Evolutionary conservation across 306 rosid genomes (phyloP), one percentile per base, ranked within the genome.

Genomic region (Prinsepia uniflora): DNA sequence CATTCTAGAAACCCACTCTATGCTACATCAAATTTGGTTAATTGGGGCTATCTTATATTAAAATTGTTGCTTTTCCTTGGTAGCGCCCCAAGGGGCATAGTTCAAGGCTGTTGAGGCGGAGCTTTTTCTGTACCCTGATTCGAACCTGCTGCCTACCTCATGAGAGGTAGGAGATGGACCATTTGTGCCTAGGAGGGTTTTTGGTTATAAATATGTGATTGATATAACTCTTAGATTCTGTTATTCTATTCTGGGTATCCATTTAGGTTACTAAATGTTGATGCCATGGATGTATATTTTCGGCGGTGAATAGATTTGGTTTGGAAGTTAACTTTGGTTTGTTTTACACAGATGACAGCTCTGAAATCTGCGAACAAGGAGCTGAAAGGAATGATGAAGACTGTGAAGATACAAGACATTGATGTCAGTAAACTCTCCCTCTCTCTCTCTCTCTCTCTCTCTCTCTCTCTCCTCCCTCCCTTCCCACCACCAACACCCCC

Each of bases 291-390:
- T 54, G 58, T 64, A 67, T 72, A 40, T 42, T 12, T 41, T 73
- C 74, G 73, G 77, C 55, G 41, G 49, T 14, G 19, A 36, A 44
- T 67, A 30, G 39, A 54, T 63, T 42, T 64, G 22, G 46, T 42
- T 70, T 56, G 74, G 45, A 66, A 36, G 36, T 67, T 79, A 49
- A 12, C 43, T 48, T 54, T 68, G 48, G 67, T 70, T 54, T 48
- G 63, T 52, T 63, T 69, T 82, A 65, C 81, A 46, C 86, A 89
- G 97, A 87, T 95, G 96, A 58, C 99, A 68, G 96, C 97, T 15
- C 78, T 95, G 89, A 91, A 95, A 88, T 83, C 96, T 65, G 99
- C 97, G 24, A 95, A 95, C 86, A 91, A 87, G 90, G 99, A 95
- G 59, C 79, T 95, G 86, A 95, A 89, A 74, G 97, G 99, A 70